Evolutionary conservation across 257 asterid genomes (phyloP), one percentile per base, ranked within the genome.

Genomic region (Lavandula angustifolia): DNA sequence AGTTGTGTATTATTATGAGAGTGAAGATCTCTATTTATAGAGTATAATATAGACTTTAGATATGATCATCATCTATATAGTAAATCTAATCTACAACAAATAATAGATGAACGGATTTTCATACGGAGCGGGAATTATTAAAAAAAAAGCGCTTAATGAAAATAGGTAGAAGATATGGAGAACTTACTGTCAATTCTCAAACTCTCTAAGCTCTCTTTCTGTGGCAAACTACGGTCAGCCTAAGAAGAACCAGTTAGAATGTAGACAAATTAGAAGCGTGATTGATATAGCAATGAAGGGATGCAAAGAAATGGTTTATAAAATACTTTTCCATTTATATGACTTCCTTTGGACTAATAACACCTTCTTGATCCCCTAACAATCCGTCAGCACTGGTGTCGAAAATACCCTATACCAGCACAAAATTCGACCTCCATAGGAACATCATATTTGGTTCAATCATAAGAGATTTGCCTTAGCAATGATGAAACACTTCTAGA

Each of bases 351-450:
- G 97, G 35, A 92, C 95, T 74, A 92, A 74, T 52, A 92, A 54
- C 65, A 92, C 97, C 73, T 84, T 83, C 48, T 78, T 82, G 71
- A 92, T 85, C 70, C 87, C 95, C 68, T 92, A 92, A 71, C 97
- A 89, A 70, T 92, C 99, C 0, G 96, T 91, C 42, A 92, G 88
- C 81, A 92, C 55, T 74, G 89, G 99, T 6, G 98, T 89, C 80
- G n/a, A n/a, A 92, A 79, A 76, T 92, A 92, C 33, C 97, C 99
- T 74, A 96, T 85, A 71, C 99, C 99, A 67, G 97, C 99, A 60
- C 99, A 97, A 70, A 92, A 89, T 75, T 92, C 99, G 10, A 92
- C 94, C 61, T 89, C 99, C 0, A 95, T 82, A 66, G 87, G 75
- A 58, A 71, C 79, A 83, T 71, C 72, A 38, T n/a, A n/a, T n/a